phyloP scores from a whole-genome alignment of 495 filamentous ascomycete species.

The Saxispiralis lemnorum region DNA sequence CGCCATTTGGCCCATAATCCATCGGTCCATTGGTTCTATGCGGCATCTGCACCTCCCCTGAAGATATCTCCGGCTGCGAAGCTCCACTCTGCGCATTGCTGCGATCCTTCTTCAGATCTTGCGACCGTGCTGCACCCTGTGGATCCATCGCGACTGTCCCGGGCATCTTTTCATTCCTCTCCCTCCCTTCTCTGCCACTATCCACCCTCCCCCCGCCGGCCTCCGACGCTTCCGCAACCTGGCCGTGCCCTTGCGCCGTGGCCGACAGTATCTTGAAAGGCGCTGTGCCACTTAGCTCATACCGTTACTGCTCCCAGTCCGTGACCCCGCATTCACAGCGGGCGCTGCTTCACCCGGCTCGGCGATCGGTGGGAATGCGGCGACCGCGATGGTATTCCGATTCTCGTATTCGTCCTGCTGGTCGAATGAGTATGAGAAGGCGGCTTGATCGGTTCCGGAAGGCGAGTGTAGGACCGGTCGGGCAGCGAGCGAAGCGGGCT shows the following conservation, averaged over 20 bases:
- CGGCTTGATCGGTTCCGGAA: no score
- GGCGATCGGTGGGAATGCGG: no score
- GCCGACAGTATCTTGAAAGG: conserved; percentile 12
- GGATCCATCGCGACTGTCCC: conserved; percentile 23
- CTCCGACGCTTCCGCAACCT: conserved; percentile 5
- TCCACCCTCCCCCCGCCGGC: conserved; percentile 11
- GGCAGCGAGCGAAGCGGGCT: no score
- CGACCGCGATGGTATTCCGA: no score
- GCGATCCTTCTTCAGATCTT: conserved; percentile 14
- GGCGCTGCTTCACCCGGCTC: no score
- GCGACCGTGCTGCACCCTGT: conserved; percentile 14
- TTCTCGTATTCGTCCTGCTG: no score
- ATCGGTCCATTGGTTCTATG: neutral
- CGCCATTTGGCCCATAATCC: neutral
- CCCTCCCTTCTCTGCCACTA: conserved; percentile 10
- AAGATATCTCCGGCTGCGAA: no score
- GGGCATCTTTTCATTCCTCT: conserved; percentile 21
- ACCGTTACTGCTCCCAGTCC: no score
- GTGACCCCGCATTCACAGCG: no score
- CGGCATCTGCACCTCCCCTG: neutral
- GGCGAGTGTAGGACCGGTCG: no score
- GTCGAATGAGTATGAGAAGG: no score
- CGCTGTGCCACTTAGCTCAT: neutral
- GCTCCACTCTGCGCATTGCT: conserved; percentile 8
- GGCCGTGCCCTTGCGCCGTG: conserved; percentile 3